Percentiles rank a stretch among this genome's conserved stretches.
phyloP scores from a whole-genome alignment of 2,329 filamentous ascomycete species.

The Trichoderma semiorbis region DNA sequence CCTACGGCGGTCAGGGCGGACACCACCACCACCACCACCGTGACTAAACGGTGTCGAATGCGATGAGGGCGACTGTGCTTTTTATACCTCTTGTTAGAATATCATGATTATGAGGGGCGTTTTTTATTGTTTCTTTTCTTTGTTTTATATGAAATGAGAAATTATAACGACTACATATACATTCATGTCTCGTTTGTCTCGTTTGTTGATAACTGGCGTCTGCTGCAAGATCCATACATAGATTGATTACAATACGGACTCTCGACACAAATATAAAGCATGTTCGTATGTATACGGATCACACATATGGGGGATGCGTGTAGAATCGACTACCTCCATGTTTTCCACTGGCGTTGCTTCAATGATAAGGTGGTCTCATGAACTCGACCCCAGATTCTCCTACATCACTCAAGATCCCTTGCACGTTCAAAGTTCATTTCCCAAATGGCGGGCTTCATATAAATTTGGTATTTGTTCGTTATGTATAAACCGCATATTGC shows the following conservation, averaged over 20 bases:
- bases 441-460: not conserved
- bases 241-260: not conserved
- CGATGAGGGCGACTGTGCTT: not conserved
- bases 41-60: not conserved
- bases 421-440: not conserved
- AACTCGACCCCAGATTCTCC: not conserved
- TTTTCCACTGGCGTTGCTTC: not conserved
- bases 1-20: not conserved
- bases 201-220: not conserved
- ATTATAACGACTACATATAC: not conserved
- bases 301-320: not conserved
- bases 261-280: not conserved
- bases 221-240: not conserved
- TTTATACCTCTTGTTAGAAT: not conserved
- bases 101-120: not conserved
- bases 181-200: not conserved
- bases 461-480: not conserved
- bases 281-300: not conserved
- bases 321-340: fast-evolving
- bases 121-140: not conserved
- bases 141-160: not conserved
- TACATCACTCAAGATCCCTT: not conserved
- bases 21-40: slow-evolving; percentile 20
- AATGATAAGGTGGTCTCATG: not conserved
- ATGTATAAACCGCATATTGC: not conserved